Evolutionary conservation across 257 asterid species (phyloP), one percentile per base, ranked within the genome.

Genomic region (Lithospermum erythrorhizon): DNA sequence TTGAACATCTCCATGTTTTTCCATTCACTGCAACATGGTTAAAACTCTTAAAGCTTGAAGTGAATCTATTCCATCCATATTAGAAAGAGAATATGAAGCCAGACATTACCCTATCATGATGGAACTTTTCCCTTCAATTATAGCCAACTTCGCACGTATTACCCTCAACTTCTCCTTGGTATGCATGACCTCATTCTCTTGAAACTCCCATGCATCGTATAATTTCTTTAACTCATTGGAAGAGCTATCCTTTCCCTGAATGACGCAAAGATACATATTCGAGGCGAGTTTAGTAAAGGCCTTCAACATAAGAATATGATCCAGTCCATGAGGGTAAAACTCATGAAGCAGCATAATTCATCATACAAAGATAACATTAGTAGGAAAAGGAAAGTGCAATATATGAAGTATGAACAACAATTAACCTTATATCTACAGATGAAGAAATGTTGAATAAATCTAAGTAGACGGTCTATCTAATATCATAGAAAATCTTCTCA

Each of bases 171-270:
- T 78, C 66, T 79, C 94, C 68, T 79, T 79, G 23, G 89, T 79
- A 64, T 72, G 75, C 81, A 80, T 79, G 81, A 81, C 20, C 59
- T 84, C 91, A 52, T 83, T 89, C 82, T 93, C 95, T 68, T 81
- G 93, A 74, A 89, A 83, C 74, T 93, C 98, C 70, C 69, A 68
- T 48, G 75, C 91, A 81, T 89, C 98, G 25, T 90, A 84, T 62
- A 93, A 83, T 65, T 70, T 56, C 67, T 70, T 82, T 61, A 73
- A 62, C 53, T 77, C 81, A 45, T 61, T 66, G 30, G 60, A 58
- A 18, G 84, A 72, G 65, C 72, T 72, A 64, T 57, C 81, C 73
- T 55, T 67, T 61, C 68, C 84, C 98, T 91, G 73, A 48, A 51
- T 65, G 64, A 53, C 29, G 73, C 59, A 4, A 35, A 21, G 48